phyloP scores from a whole-genome alignment of 108 stramenopile species.

The Stephanodiscus minutulus region DNA sequence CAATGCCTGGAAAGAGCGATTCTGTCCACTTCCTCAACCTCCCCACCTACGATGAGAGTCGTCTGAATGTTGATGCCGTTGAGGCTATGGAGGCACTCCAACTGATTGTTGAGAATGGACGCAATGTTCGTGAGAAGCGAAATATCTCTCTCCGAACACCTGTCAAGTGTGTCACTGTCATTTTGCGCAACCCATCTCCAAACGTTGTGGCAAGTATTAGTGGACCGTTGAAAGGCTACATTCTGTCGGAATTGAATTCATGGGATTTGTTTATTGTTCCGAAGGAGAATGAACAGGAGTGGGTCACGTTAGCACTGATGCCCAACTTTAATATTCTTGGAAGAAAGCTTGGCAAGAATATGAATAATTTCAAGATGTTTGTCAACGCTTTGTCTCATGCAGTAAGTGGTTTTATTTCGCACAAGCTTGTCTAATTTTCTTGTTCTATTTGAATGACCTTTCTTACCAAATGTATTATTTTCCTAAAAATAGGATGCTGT shows the following conservation, averaged over 20 bases:
- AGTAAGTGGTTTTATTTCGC: constrained; percentile 21
- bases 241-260: constrained; percentile 94
- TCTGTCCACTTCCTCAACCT: constrained; percentile 94
- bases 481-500: constrained; percentile 66
- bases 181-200: constrained; percentile 77
- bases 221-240: constrained; percentile 91
- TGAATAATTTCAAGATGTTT: constrained; percentile 68
- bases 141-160: constrained; percentile 92
- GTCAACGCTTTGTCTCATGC: constrained; percentile 68
- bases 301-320: constrained; percentile 91
- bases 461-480: not conserved
- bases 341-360: constrained; percentile 94
- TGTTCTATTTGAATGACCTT: not conserved
- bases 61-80: constrained; percentile 88
- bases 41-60: constrained; percentile 80
- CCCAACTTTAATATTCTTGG: constrained; percentile 92
- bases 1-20: constrained; percentile 89
- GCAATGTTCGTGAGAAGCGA: constrained; percentile 92
- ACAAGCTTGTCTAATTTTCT: not conserved
- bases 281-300: constrained; percentile 85
- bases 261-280: constrained; percentile 87
- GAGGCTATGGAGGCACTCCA: constrained; percentile 92
- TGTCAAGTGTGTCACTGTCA: constrained; percentile 90
- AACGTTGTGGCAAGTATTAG: constrained; percentile 77
- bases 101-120: constrained; percentile 90